phyloP scores from a whole-genome alignment of 768 basidiomycete genomes.

The Exsudoporus frostii region DNA sequence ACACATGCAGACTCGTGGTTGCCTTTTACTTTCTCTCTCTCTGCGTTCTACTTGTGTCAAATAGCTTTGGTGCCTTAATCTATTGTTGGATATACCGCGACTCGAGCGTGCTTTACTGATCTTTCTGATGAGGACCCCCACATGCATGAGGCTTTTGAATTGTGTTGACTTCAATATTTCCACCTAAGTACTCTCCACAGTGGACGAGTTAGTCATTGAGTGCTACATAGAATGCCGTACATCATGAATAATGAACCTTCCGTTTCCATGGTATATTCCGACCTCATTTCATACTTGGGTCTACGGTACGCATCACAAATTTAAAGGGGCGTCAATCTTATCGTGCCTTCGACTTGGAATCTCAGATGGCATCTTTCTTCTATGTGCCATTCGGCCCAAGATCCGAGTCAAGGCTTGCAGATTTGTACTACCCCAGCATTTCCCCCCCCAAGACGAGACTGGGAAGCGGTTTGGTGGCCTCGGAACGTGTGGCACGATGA shows the following conservation, averaged over 20 bases:
- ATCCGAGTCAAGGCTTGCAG: not conserved
- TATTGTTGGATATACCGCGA: slow-evolving; percentile 22
- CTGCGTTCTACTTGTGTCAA: slow-evolving; percentile 12
- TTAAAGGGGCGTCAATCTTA: slow-evolving; percentile 6
- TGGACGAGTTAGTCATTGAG: slow-evolving; percentile 1
- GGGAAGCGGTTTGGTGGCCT: not conserved
- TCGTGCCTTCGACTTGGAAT: not conserved
- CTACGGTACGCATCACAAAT: not conserved
- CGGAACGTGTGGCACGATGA: not conserved
- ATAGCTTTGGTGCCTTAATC: slow-evolving; percentile 17
- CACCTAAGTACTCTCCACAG: slow-evolving; percentile 10
- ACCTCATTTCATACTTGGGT: not conserved
- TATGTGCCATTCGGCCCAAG: not conserved
- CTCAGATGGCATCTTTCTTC: not conserved
- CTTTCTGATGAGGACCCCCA: slow-evolving; percentile 9
- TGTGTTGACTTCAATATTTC: not conserved
- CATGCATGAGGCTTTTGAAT: slow-evolving; percentile 9
- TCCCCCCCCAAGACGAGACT: not conserved
- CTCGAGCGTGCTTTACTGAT: slow-evolving; percentile 6
- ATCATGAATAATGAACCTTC: not conserved
- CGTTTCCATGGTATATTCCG: not conserved
- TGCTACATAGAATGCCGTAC: slow-evolving; percentile 3
- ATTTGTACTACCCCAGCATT: not conserved
- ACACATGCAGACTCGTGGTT: slow-evolving; percentile 11
- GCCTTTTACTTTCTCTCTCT: not conserved